Evolutionary conservation across 768 basidiomycete species (phyloP).

Genomic region (Phaeotremella skinneri): DNA sequence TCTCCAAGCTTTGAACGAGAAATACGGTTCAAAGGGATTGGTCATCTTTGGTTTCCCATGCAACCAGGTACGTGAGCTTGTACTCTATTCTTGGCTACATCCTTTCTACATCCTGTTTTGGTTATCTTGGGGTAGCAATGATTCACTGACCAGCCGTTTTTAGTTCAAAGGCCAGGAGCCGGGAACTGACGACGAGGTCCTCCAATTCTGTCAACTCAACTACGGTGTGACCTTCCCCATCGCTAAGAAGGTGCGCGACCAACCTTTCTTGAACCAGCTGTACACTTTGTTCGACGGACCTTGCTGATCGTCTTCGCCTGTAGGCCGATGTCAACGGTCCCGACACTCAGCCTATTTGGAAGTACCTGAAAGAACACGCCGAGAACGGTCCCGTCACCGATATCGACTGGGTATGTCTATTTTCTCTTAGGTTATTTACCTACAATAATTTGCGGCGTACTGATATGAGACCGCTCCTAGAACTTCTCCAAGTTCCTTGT

Average conservation of each 20-base stretch:
- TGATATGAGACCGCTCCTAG: slow-evolving; percentile 6
- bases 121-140: too few relatives aligned
- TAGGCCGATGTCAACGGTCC: slow-evolving; percentile 51
- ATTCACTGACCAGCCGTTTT: background rate
- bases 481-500: slow-evolving; percentile 51
- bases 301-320: background rate
- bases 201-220: slow-evolving; percentile 50
- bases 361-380: slow-evolving; percentile 45
- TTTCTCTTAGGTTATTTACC: slow-evolving; percentile 4
- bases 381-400: slow-evolving; percentile 42
- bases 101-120: slow-evolving; percentile 1
- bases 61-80: slow-evolving; percentile 40
- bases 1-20: slow-evolving; percentile 49
- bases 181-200: slow-evolving; percentile 50
- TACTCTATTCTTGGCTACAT: background rate
- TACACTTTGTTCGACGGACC: background rate
- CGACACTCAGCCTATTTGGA: slow-evolving; percentile 50
- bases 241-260: slow-evolving; percentile 41
- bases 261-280: background rate
- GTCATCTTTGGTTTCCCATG: slow-evolving; percentile 51
- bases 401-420: slow-evolving; percentile 47
- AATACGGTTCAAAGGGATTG: slow-evolving; percentile 46
- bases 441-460: background rate
- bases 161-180: slow-evolving; percentile 51
- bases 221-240: slow-evolving; percentile 53